Evolutionary conservation across 352 stramenopile genomes (phyloP), one percentile per base, ranked within the genome.

Genomic region (Globisporangium carolinianum): DNA sequence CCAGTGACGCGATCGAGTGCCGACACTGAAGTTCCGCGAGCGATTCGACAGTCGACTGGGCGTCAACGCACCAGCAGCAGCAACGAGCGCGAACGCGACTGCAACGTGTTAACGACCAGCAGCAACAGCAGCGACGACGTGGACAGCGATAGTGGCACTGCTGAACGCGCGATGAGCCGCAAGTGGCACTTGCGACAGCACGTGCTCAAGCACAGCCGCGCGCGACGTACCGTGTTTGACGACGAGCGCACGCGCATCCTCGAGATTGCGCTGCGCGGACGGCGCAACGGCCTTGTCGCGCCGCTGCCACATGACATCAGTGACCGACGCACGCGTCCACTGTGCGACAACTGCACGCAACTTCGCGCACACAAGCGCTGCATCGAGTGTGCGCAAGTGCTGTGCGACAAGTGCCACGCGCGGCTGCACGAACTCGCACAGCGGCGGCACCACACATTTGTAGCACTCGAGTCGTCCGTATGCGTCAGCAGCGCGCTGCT

Each of bases 401-500:
- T 85, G 2, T 89, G 79, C 53, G 75, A 87, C 63, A 76, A 73
- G 12, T 89, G 79, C 36, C 72, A 87, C 55, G 65, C 75, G 12
- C 70, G 72, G 1, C 61, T 89, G 2, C 79, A 89, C 55, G 73
- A 86, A 41, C 18, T 87, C 5, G 69, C 69, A 4, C 65, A 79
- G 9, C 63, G 75, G 36, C 60, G 75, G 0, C 75, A 87, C 36
- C 79, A 89, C 50, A 47, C 63, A 0, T 87, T 79, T 17, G 65
- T 80, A 65, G 69, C 79, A 11, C 42, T 88, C 0, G 38, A 61
- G 18, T 56, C 75, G 3, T 60, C 69, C 8, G 2, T 76, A 1
- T 74, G 62, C 41, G 53, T 76, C 9, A 68, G 69, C 0, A 24
- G 61, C 9, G 57, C 73, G n/a, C 55, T 53, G 15, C 61, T 66